Base-by-base conservation (phyloP, 1,139 yeast genomes). In the Magnusiomyces starmeri region DNA sequence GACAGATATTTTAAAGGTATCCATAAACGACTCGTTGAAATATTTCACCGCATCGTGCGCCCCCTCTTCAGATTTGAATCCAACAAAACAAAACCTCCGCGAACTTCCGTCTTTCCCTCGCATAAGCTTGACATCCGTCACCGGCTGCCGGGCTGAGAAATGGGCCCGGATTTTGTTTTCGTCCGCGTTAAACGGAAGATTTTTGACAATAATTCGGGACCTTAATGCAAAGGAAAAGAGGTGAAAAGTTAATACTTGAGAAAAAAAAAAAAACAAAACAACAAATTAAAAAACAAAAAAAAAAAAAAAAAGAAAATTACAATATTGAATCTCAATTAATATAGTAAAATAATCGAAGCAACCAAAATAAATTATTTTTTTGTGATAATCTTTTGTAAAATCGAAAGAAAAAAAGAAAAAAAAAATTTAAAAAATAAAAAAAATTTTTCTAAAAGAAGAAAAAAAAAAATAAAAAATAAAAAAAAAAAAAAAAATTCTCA, bases 201-300 rank as follows among this genome's bases (percentile, higher is more conserved):
- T 95, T 68, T 88, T 94, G n/a, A 94, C 96, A 61, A 92, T 92
- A 54, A 94, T 77, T 70, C 99, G 85, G 41, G 98, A 90, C 96
- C 65, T 67, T 41, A n/a, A n/a, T n/a, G n/a, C n/a, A n/a, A n/a
- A n/a, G n/a, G n/a, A n/a, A n/a, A n/a, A n/a, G n/a, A n/a, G n/a
- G n/a, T n/a, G n/a, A n/a, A n/a, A n/a, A n/a, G n/a, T n/a, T n/a
- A n/a, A n/a, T n/a, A n/a, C n/a, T n/a, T n/a, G n/a, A n/a, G n/a
- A n/a, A n/a, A n/a, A 1, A 29, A n/a, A n/a, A n/a, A n/a, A n/a
- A n/a, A n/a, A n/a, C n/a, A n/a, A n/a, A n/a, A n/a, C n/a, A n/a
- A n/a, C n/a, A n/a, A n/a, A n/a, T n/a, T n/a, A n/a, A n/a, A n/a
- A n/a, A n/a, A n/a, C n/a, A n/a, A n/a, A n/a, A n/a, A n/a, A n/a